Base-by-base conservation (phyloP, 441 rosid genomes). In the Adansonia madagascariensis region DNA sequence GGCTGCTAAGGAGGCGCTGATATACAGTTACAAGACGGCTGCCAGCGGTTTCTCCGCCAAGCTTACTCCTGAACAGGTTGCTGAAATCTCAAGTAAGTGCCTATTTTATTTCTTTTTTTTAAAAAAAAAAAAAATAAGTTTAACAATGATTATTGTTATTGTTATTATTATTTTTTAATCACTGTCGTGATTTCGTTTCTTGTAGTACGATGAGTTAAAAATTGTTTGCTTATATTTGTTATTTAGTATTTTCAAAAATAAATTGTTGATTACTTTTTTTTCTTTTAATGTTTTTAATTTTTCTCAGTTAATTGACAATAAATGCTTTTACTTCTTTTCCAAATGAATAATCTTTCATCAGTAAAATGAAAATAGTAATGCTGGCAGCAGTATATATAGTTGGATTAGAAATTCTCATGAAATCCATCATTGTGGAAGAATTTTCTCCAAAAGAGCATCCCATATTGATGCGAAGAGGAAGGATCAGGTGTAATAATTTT, bases 1-100 rank as follows among this genome's bases (percentile, higher is more conserved):
- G 61, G 92, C 93, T 55, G 98, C 98, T 8, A 89, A 87, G 79
- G 86, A 86, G 35, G 89, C 94, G 60, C 65, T 94, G 71, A 11
- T 94, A 43, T 91, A 91, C 78, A 90, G 92, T 69, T 92, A 94
- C 78, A 91, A 88, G 86, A 82, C 80, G 0, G 97, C 95, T 59
- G 97, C 95, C 0, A 85, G 91, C 55, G 97, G 97, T 3, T 94
- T 94, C 82, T 89, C 98, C 5, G 95, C 97, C 59, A 91, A 85
- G 82, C 97, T 94, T 24, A 92, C 97, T 3, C 89, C 91, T 10
- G 87, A 84, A 55, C 97, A 92, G 80, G 98, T 89, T 72, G 86
- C 82, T 0, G 86, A 89, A 74, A 84, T 92, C 1, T 86, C 90
- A 0, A 86, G 97, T 94, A 83, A 17, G 92, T 15, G 35, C 56